Percentiles rank a stretch among this genome's conserved stretches.
phyloP scores from a whole-genome alignment of 306 rosid genomes.

The Amphicarpaea edgeworthii region DNA sequence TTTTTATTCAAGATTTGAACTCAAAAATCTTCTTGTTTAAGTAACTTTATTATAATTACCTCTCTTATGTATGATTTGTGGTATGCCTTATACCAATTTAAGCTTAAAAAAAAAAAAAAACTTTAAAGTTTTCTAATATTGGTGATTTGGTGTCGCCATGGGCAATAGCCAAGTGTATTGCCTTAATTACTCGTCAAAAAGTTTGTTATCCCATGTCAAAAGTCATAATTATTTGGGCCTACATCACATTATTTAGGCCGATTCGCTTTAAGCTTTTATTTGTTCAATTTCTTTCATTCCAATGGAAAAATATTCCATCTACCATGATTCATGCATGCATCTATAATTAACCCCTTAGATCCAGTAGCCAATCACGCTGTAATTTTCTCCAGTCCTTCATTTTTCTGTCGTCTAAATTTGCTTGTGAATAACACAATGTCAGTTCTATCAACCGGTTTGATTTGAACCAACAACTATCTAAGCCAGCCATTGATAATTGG shows the following conservation, averaged over 20 bases:
- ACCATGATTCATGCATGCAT: slow-evolving; percentile 3
- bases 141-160: slow-evolving; percentile 13
- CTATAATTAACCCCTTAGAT: background rate
- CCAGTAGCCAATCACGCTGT: slow-evolving; percentile 41
- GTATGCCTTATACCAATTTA: too few species aligned
- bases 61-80: too few species aligned
- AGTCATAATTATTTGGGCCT: slow-evolving; percentile 53
- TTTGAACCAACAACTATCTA: slow-evolving; percentile 14
- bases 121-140: background rate
- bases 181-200: slow-evolving; percentile 46
- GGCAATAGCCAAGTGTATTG: slow-evolving; percentile 29
- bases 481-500: background rate
- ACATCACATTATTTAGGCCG: slow-evolving; percentile 45
- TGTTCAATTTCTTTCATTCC: background rate
- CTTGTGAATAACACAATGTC: background rate
- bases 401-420: slow-evolving; percentile 32
- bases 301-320: background rate
- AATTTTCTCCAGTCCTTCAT: background rate
- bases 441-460: background rate
- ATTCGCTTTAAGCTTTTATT: slow-evolving; percentile 48
- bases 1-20: too few species aligned
- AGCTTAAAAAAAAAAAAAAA: too few species aligned
- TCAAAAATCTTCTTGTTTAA: too few species aligned
- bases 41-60: too few species aligned
- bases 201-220: slow-evolving; percentile 50